Evolutionary conservation across 2,329 filamentous ascomycete species (phyloP), one percentile per base, ranked within the genome.

Genomic region (Diaporthe ampelina): DNA sequence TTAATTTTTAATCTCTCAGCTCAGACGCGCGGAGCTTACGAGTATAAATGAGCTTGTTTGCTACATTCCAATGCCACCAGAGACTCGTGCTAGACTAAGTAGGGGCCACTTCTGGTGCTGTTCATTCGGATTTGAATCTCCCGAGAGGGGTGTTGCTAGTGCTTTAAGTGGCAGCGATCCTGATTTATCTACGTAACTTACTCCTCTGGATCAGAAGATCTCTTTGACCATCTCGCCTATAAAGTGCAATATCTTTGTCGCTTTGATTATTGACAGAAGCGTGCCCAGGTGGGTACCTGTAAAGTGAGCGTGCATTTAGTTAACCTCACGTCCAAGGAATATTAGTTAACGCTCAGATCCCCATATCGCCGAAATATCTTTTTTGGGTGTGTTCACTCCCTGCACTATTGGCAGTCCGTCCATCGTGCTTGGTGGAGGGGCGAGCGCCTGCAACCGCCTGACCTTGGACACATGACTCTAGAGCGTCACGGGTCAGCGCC

Each of bases 391-490:
- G 5, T 26, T 8, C 11, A 17, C 45, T n/a, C 45, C 2, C 19
- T 19, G 17, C 19, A 48, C 32, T 9, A 40, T 40, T 35, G 21
- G 45, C 45, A 11, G 50, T 21, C 17, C 19, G 43, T 50, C 48
- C 26, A 24, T n/a, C 0, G 4, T 37, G 21, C 21, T 32, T 35
- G 61, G 5, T 67, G 61, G 43, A 67, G 43, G 61, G 61, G 45
- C 29, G 61, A 29, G 29, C 48, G 43, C 61, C 6, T 43, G 29
- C 15, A 37, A 21, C 15, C 29, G 63, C 10, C 48, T 68, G 63
- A 68, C 63, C 63, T 10, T n/a, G 29, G 32, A 35, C 63, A 13
- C 29, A 15, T 67, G 63, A 67, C 63, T 43, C 9, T 8, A 10
- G 15, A 26, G 13, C 45, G 63, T 68, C 48, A 68, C 19, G 48